Evolutionary conservation across 2,329 filamentous ascomycete species (phyloP), one percentile per base, ranked within the genome.

Genomic region (Penicillium polonicum): DNA sequence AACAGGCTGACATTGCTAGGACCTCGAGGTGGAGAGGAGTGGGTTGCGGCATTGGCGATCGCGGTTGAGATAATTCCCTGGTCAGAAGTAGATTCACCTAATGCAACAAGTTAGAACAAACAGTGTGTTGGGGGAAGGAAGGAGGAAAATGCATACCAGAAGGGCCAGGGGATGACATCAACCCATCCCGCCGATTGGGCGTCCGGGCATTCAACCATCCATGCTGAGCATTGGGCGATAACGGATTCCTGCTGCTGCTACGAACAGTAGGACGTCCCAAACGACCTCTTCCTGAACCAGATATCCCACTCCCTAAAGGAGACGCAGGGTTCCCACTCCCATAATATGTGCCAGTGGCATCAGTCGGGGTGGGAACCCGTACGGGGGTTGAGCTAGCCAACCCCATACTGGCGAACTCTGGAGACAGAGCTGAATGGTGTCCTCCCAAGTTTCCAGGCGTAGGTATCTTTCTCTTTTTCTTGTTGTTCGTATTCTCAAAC

Each of bases 401-500:
- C 44, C 84, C 85, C 81, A 88, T 83, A 66, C 80, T 84, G 41
- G 85, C 83, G 73, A 89, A 80, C 64, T 89, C 87, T 29, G 84
- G 81, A 17, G 85, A 85, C 51, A 89, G 74, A 56, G 79, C 78
- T 62, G 80, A 79, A 62, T 86, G 80, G 69, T 86, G 83, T 61
- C 80, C 76, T 54, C 78, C 84, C 15, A 86, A 81, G 67, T 90
- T 89, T 19, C 90, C 89, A 10, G 91, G 91, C 0, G 92, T 92
- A 0, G 94, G 94, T 38, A 99, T 97, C 78, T 99, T 99, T 65
- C 94, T 85, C 76, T 99, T 97, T 80, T 97, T 99, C 78, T 99
- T 99, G 73, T 99, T 99, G 74, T 96, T 97, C 36, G 91, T 96
- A 69, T 97, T 97, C 75, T 99, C 94, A 68, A 97, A 96, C 7